phyloP scores from a whole-genome alignment of 2,329 filamentous ascomycete genomes.

The Pseudocercospora musae region DNA sequence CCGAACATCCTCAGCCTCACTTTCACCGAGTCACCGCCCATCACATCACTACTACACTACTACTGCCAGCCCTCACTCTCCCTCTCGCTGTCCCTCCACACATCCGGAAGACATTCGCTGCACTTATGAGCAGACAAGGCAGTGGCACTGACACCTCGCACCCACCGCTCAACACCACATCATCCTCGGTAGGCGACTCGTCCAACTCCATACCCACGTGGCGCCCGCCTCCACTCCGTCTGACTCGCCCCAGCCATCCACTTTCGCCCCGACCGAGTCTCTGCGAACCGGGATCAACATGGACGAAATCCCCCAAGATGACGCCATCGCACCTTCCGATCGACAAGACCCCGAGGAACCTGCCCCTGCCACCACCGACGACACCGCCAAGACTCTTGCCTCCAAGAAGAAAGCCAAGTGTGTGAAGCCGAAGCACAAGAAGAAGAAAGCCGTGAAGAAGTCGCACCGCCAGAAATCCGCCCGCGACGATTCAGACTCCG shows the following conservation, averaged over 20 bases:
- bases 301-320: slow-evolving; percentile 26
- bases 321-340: slow-evolving; percentile 17
- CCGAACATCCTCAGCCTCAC: slow-evolving; percentile 12
- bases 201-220: slow-evolving; percentile 21
- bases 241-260: slow-evolving; percentile 19
- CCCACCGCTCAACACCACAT: slow-evolving; percentile 14
- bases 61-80: background rate
- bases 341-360: slow-evolving; percentile 15
- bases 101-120: slow-evolving; percentile 51
- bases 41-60: too few species aligned
- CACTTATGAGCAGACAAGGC: slow-evolving; percentile 27
- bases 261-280: slow-evolving; percentile 14
- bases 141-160: slow-evolving; percentile 24
- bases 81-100: too few species aligned
- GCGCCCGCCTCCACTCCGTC: slow-evolving; percentile 29
- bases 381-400: slow-evolving; percentile 10
- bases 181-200: slow-evolving; percentile 20
- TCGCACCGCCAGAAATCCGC: slow-evolving; percentile 18
- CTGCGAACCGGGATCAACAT: slow-evolving; percentile 26
- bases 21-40: slow-evolving; percentile 6
- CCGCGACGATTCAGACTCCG: slow-evolving; percentile 23
- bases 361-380: slow-evolving; percentile 4
- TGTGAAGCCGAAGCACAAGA: slow-evolving; percentile 26
- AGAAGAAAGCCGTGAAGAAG: slow-evolving; percentile 22
- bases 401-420: slow-evolving; percentile 26